Base-by-base conservation (phyloP, 2,329 filamentous ascomycete genomes). In the Verticillium isaacii region DNA sequence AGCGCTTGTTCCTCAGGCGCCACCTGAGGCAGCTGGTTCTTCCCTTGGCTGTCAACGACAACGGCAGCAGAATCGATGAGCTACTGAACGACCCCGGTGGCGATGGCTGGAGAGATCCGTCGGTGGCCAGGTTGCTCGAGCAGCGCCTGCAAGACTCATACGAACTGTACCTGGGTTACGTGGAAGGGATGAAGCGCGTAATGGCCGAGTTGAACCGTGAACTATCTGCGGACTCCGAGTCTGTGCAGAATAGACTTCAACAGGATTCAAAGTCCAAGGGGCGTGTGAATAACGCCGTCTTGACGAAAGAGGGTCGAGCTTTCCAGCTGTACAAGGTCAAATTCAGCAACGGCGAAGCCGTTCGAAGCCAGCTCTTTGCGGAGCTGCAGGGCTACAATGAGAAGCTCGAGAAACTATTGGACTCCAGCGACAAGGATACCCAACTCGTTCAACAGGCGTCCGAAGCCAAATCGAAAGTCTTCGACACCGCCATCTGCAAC, bases 11-110 rank as follows among this genome's bases (percentile, higher is more conserved):
- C 7, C 67, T 69, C 32, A 61, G 41, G 12, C 17, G 36, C 1
- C 62, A 69, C 41, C 57, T 70, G 57, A 66, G 60, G 56, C 60
- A 61, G 32, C 65, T 72, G 1, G 54, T 72, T 1, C 58, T 70
- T 2, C 68, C 69, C 4, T 37, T 70, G 0, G 60, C 66, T 7
- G 52, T 61, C 5, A 56, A 56, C 54, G 32, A 34, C 54, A 67
- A 70, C 23, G 65, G 68, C 12, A 56, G 52, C 25, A 56, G 59
- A 45, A 52, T 70, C 25, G n/a, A 63, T 15, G 37, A 62, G n/a
- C 34, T 71, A 34, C 56, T 69, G 2, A 29, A 57, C 2, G 54
- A 67, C 17, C 68, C 67, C 0, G 66, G 66, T 2, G 65, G 66
- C 1, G 56, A 57, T 5, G 34, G 29, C 2, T 71, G 68, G 68